Conservation (phyloP, 352 stramenopile species). For the Globisporangium solare region DNA sequence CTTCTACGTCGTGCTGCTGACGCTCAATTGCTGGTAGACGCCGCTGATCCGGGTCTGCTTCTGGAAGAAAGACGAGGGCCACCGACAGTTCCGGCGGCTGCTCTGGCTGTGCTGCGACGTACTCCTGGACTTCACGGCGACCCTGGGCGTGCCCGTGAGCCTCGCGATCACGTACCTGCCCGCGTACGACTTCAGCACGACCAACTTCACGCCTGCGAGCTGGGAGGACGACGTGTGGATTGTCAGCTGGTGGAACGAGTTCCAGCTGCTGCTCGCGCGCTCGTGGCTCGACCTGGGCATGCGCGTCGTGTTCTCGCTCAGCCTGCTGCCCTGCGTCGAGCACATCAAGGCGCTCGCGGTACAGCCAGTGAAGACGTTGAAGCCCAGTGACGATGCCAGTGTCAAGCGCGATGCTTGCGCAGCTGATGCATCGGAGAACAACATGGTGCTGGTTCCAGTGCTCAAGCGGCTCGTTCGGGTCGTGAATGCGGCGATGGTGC, state of each 20-base stretch:
- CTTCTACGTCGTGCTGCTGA: not conserved
- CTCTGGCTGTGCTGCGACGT: conserved; percentile 6
- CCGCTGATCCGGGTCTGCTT: not conserved
- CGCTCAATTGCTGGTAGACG: conserved; percentile 6
- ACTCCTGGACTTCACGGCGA: conserved; percentile 1
- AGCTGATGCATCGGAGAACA: too few relatives aligned
- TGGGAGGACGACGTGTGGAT: conserved; percentile 1
- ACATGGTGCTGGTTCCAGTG: not conserved
- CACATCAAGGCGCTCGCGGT: conserved; percentile 6
- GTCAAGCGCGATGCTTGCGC: too few relatives aligned
- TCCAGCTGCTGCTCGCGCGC: conserved; percentile 6
- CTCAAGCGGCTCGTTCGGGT: not conserved
- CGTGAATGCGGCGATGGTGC: not conserved
- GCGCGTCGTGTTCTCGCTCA: conserved; percentile 8
- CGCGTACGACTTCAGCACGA: not conserved
- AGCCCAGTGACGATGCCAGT: not conserved
- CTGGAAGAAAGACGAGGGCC: not conserved
- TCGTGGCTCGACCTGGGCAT: conserved; percentile 3
- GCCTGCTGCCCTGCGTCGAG: not conserved
- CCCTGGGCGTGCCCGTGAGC: not conserved
- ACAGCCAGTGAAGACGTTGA: not conserved
- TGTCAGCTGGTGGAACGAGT: conserved; percentile 1
- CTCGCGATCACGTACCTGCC: not conserved
- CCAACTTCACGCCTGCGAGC: not conserved
- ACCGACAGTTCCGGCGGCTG: conserved; percentile 4